Base-by-base conservation (phyloP, 768 basidiomycete species). In the Cubamyces lactineus region DNA sequence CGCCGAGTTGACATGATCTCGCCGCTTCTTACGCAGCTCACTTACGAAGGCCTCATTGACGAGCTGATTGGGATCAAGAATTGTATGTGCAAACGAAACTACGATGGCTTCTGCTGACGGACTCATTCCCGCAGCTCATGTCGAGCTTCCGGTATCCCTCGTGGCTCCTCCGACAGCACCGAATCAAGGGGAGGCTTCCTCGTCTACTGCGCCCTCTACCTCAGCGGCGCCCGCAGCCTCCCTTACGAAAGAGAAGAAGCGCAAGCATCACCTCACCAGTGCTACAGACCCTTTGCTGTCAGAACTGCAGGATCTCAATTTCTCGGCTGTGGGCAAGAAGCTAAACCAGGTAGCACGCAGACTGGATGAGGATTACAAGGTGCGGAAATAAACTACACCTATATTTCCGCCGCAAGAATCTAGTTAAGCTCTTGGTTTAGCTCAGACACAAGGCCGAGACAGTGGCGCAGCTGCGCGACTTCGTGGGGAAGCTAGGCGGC, bases 11-110 rank as follows among this genome's bases (percentile, higher is more conserved):
- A 99, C 70, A 91, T 98, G 91, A 87, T 98, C 61, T 97, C 97
- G 0, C 94, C 97, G 1, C 79, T 98, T 53, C 84, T 96, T 48
- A 98, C 97, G 2, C 96, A 98, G 70, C 79, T 98, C 59, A 99
- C 97, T 0, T 98, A 98, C 67, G 91, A 98, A 72, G 97, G 97
- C 19, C 86, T 99, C 50, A 81, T 98, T 38, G 97, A 98, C 70
- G 97, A 99, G 73, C 77, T 94, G 39, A 80, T 97, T 49, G 91
- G 93, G 0, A 88, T 99, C 63, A 90, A 84, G 73, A 94, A 97
- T 70, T 90, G 96, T 94, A 68, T 61, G 88, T 75, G 11, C 4
- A 17, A n/a, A 26, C 50, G 28, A 46, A n/a, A n/a, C 3, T 53
- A 16, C 23, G 26, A 17, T 9, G 43, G 58, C 61, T 42, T 63